Evolutionary conservation across 2,329 filamentous ascomycete species (phyloP), one percentile per base, ranked within the genome.

Genomic region (Monilinia laxa): DNA sequence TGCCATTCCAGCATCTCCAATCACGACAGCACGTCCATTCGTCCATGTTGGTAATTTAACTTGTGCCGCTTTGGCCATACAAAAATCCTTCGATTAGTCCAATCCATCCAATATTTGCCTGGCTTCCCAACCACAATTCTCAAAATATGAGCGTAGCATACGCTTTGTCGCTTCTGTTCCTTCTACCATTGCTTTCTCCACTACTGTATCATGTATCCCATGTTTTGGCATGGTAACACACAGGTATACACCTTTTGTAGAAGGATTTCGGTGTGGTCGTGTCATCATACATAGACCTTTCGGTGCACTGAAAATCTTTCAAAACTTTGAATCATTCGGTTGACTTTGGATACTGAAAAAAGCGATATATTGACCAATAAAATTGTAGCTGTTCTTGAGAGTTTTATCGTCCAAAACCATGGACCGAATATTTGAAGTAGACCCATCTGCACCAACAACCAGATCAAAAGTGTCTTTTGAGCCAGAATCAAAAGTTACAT

Each of bases 1-100:
- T 6, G 77, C 76, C 67, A 79, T 81, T 2, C 76, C 84, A 3
- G 84, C 84, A 73, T 87, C 85, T 4, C 85, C 85, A 3, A 86
- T 75, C 2, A 87, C 74, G 4, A 86, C 77, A 20, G 70, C 70
- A 7, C 73, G 70, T 3, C 85, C 78, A 25, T 71, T 75, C 38
- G 66, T 75, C 77, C 81, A 3, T 81, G 78, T 68, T 0, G 77
- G 72, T 55, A 79, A 55, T 47, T 77, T 78, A 40, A 85, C 77
- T 23, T 79, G 77, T 0, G 74, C 77, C 25, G 81, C 70, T 11
- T 77, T 73, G 18, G 75, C 73, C 67, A 77, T 76, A 67, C 81
- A 81, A 69, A 81, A 79, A 67, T 81, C 78, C 2, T 76, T 68
- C 5, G 76, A 68, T 1, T 68, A 64, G 25, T 73, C 74, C 72